Conservation (phyloP, 805 yeast genomes). For the Candida rishiriensis region DNA sequence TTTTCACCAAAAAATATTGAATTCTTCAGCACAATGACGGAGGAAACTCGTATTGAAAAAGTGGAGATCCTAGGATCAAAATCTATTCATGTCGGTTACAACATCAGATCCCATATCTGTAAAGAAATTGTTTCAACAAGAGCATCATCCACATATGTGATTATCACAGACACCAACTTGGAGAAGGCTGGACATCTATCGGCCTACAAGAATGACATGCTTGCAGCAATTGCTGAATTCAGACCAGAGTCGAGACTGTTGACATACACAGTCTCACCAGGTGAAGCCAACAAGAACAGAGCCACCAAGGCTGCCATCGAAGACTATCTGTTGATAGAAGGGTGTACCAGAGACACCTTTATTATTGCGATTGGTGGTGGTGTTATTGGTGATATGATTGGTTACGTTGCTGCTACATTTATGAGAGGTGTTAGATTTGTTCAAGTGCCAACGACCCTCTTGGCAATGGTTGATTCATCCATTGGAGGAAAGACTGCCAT, state of each 20-base stretch:
- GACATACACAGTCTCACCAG: slow-evolving; percentile 78
- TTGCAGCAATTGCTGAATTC: slow-evolving; percentile 27
- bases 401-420: slow-evolving; percentile 97
- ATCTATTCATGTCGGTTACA: slow-evolving; percentile 85
- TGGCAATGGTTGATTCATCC: slow-evolving; percentile 97
- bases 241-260: slow-evolving; percentile 63
- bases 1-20: too few relatives aligned
- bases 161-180: slow-evolving; percentile 83
- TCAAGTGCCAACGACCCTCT: slow-evolving; percentile 88
- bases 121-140: slow-evolving; percentile 54
- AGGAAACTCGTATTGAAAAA: slow-evolving; percentile 33
- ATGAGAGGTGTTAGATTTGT: slow-evolving; percentile 96
- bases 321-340: slow-evolving; percentile 74
- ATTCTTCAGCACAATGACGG: slow-evolving; percentile 9
- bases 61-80: slow-evolving; percentile 79
- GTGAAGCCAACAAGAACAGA: slow-evolving; percentile 86
- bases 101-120: slow-evolving; percentile 70
- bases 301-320: slow-evolving; percentile 89
- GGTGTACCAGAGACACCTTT: slow-evolving; percentile 95
- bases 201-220: slow-evolving; percentile 41
- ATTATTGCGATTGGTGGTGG: slow-evolving; percentile 97
- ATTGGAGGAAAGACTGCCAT: slow-evolving; percentile 99
- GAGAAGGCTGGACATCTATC: slow-evolving; percentile 58
- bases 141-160: slow-evolving; percentile 86
- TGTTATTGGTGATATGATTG: slow-evolving; percentile 98